Evolutionary conservation across 2,329 filamentous ascomycete genomes (phyloP), one percentile per base, ranked within the genome.

Genomic region (Aspergillus tanneri): DNA sequence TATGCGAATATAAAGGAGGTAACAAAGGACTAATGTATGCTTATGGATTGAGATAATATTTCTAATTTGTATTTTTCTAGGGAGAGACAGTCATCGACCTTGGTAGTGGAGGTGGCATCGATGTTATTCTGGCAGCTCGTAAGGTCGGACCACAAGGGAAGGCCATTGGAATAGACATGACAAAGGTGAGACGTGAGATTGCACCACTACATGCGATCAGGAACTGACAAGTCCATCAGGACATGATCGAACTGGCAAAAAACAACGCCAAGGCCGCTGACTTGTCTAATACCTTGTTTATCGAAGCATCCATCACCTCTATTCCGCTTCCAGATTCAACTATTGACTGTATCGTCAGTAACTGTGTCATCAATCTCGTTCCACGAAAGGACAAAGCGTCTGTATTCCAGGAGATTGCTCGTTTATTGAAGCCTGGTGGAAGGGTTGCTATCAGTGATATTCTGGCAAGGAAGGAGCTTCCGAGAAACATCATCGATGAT

Each of bases 321-420:
- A 76, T 82, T 21, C 64, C 73, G 0, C 64, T 83, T 0, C 59
- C 67, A 1, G 54, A 64, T 9, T 58, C 50, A 6, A 75, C 59
- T n/a, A 77, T 72, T 12, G 73, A 84, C 62, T 78, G 77, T 56
- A 75, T 86, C 47, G 82, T 84, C 53, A 80, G 76, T 52, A 86
- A 86, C 64, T 86, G 82, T 51, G 81, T 83, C 22, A 66, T 84
- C 50, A 84, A 84, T 55, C 76, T 84, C 0, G 77, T 84, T 0
- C 80, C 79, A 0, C 61, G 65, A 8, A 47, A 52, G 0, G 78
- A 84, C 6, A 84, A 83, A 59, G 72, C 67, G 5, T 50, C 68
- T 0, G 80, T 76, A 0, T 85, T 85, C 52, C 57, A 65, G 0
- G 82, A 86, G 61, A 83, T 84, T 58, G 72, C 72, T 47, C 75